Evolutionary conservation across 441 rosid genomes (phyloP), one percentile per base, ranked within the genome.

Genomic region (Brassica balearica): DNA sequence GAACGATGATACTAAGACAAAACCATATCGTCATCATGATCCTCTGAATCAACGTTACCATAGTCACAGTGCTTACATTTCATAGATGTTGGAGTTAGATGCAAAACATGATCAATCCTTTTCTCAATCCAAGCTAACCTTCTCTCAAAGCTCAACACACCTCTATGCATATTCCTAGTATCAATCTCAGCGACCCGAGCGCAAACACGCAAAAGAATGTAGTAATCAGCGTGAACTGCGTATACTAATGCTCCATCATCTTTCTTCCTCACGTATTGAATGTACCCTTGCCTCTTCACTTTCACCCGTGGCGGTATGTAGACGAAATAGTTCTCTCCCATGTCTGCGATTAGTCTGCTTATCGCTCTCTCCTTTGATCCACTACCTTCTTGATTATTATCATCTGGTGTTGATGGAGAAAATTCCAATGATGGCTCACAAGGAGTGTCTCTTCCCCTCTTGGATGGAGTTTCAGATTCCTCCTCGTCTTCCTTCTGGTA

Each of bases 201-300:
- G 69, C 95, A 93, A 58, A 86, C 87, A 20, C 91, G 86, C 73
- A 92, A 88, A 63, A 93, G 76, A 56, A 95, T 88, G 85, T 89
- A 95, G 79, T 93, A 93, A 82, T 92, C 97, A 1, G 94, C 95
- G 70, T 91, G 98, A 11, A 90, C 91, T 6, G 72, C 88, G 3
- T 90, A 91, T 6, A 86, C 75, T 27, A 82, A 77, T 8, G 78
- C 79, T 51, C 95, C 95, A 22, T 86, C 84, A 3, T 48, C 55
- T 48, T 48, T 48, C 55, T 48, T 48, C 55, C 55, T 48, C 55
- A 48, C 55, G 5, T 48, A 48, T 4, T 48, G 55, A 48, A 48
- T 48, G 2, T 48, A 48, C 55, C 55, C 55, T 48, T 48, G 55
- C 5, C 55, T 48, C 55, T 48, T 48, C n/a, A 48, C 55, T 4